Evolutionary conservation across 2,329 filamentous ascomycete species (phyloP).

Genomic region (Hawksworthiomyces lignivorus): DNA sequence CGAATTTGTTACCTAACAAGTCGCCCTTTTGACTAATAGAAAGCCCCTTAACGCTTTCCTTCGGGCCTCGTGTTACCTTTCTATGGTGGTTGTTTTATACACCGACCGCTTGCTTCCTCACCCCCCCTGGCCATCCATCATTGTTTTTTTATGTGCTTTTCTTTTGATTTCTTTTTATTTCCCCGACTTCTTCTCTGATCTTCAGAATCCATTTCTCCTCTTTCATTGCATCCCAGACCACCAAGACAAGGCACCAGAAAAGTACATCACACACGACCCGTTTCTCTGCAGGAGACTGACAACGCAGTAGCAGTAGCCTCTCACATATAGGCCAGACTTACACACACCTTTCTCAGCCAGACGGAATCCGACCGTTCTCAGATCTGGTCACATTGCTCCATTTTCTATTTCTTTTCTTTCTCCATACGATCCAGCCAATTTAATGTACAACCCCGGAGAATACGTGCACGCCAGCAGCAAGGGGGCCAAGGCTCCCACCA

Average conservation of each 20-base stretch:
- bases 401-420: background rate
- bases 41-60: constrained; percentile 21
- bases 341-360: background rate
- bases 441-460: constrained; percentile 8
- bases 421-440: constrained; percentile 3
- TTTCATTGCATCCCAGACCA: background rate
- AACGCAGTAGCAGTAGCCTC: too few species aligned
- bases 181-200: background rate
- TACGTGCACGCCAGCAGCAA: constrained; percentile 5
- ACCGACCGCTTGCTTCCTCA: too few species aligned
- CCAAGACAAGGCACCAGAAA: background rate
- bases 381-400: too few species aligned
- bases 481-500: constrained; percentile 8
- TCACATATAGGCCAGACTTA: too few species aligned
- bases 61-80: constrained; percentile 7
- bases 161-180: background rate
- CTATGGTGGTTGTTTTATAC: too few species aligned
- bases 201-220: background rate
- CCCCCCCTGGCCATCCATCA: background rate
- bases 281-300: constrained; percentile 3
- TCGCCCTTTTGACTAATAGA: constrained; percentile 39
- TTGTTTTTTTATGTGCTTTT: background rate
- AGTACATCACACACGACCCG: background rate
- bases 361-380: too few species aligned
- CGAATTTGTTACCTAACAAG: constrained; percentile 38